phyloP scores from a whole-genome alignment of 1,284 basidiomycete genomes.

The Amylostereum areolatum region DNA sequence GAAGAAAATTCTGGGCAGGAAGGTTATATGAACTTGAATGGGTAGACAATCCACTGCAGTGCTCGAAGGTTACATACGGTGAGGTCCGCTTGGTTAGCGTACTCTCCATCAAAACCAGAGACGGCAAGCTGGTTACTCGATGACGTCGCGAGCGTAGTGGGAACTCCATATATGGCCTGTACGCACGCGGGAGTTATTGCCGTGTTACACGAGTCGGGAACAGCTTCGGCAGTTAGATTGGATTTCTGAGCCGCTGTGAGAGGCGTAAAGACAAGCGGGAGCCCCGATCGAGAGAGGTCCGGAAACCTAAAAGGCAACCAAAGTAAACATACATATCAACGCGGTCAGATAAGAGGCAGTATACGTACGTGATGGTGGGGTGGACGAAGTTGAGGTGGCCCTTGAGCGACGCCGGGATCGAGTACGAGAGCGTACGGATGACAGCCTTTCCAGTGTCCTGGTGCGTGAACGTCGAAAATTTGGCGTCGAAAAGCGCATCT shows the following conservation, averaged over 20 bases:
- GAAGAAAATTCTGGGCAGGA: constrained; percentile 28
- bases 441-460: constrained; percentile 15
- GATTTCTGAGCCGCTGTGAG: background rate
- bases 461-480: constrained; percentile 27
- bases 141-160: constrained; percentile 23
- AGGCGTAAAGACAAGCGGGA: background rate
- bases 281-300: background rate
- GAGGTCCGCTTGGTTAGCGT: constrained; percentile 15
- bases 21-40: constrained; percentile 21
- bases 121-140: constrained; percentile 21
- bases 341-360: background rate
- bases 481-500: constrained; percentile 22
- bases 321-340: background rate
- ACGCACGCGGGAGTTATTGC: constrained; percentile 23
- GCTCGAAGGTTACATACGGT: constrained; percentile 1
- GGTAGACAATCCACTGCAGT: constrained; percentile 37
- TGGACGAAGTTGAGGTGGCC: constrained; percentile 23
- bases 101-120: constrained; percentile 26
- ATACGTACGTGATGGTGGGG: constrained; percentile 17
- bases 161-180: constrained; percentile 25
- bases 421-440: constrained; percentile 28
- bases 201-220: constrained; percentile 14
- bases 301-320: no score
- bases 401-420: constrained; percentile 20
- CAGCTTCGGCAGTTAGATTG: constrained; percentile 3